Evolutionary conservation across 345 rosid species (phyloP), one percentile per base, ranked within the genome.

Genomic region (Noccaea bulbosa): DNA sequence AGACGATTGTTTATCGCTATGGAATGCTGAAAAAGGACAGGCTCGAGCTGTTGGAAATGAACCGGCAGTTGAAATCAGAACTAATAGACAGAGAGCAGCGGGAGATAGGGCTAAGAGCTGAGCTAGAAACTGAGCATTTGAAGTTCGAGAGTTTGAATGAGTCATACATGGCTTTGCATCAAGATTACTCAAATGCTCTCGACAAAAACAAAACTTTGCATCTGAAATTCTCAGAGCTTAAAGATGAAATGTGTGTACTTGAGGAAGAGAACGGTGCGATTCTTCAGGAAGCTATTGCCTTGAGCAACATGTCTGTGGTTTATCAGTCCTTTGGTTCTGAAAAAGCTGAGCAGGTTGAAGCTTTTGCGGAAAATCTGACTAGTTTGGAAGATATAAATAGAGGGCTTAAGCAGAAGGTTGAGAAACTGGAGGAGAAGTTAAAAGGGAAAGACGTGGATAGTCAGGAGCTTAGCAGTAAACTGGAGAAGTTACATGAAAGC

Each of bases 41-140:
- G 70, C 67, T 52, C 11, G 88, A 87, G 77, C 94, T 91, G 50
- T 56, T 74, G 38, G 88, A 85, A 78, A 79, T 78, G 81, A 89
- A 85, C 78, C 66, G 65, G 64, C 79, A 80, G 78, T 79, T 93
- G 75, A 82, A 74, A 72, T 72, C 81, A 75, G 88, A 83, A 51
- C 67, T 84, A 75, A 76, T 71, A 14, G 53, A 72, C 35, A 82
- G 77, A 60, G 81, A 80, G 65, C 78, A 79, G 65, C 78, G 30
- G 58, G 80, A 79, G 78, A 67, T 72, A 62, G 69, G 66, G 62
- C 47, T 89, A 39, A 78, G 81, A 49, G 80, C 76, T 20, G 78
- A 83, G 67, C 10, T 86, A 61, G 81, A 82, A 63, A 76, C 57
- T 60, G 82, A 78, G 63, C 77, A 27, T 38, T 64, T 22, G 44